Base-by-base conservation (phyloP, 2,329 filamentous ascomycete species). In the Paraconiothyrium brasiliense region DNA sequence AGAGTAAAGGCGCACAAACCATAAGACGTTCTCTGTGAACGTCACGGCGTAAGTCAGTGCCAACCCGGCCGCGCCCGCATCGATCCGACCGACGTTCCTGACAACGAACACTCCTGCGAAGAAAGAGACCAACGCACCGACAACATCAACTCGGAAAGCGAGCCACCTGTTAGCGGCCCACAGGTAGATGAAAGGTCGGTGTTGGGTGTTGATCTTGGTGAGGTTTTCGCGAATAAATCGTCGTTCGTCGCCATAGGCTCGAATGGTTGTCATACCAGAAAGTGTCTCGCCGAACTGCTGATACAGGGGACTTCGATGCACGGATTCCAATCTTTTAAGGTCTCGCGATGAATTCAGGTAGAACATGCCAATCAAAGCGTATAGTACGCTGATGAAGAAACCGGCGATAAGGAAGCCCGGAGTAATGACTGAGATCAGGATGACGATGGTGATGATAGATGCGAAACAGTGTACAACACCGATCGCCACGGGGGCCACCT, bases 121-220 rank as follows among this genome's bases (percentile, higher is more conserved):
- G 84, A 99, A 98, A 0, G 94, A 89, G 0, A 99, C 95, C 55
- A 97, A 76, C 67, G 97, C 94, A 67, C 95, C 95, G 24, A 96
- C 88, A 54, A 95, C 84, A 77, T 99, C 95, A 10, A 97, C 93
- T 59, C 95, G 88, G 81, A 98, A 92, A 2, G 94, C 90, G 46
- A 99, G 89, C 95, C 95, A 99, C 82, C 95, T 89, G 81, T 99
- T 98, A 76, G 92, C 92, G 48, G 92, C 94, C 95, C 95, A 99
- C 13, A 98, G 83, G 75, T 94, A 98, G 77, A 98, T 94, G 80
- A 97, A 98, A 0, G 95, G 95, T 54, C 95, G 89, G 71, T 92
- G 91, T 76, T 97, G 94, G 8, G 89, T 91, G 80, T 99, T 97
- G 79, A 99, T 92, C 71, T 91, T 91, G 58, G 84, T 80, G 62